A percentile compares a stretch with the other conserved stretches of the same genome.
Evolutionary conservation across 2,329 filamentous ascomycete genomes (phyloP).

Genomic region (Fusarium austroafricanum): DNA sequence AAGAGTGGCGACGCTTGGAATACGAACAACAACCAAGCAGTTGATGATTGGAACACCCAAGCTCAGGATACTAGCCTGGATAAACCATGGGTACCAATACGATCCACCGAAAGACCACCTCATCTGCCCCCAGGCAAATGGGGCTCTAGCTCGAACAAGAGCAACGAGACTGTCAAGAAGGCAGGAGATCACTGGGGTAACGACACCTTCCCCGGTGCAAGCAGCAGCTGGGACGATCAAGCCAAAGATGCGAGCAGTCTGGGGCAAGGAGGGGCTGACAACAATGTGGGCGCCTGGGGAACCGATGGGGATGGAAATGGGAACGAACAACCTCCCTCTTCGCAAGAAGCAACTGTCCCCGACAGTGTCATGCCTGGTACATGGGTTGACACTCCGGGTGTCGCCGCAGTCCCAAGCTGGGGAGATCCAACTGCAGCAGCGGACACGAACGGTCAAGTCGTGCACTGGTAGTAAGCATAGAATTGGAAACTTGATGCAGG

Average conservation of each 20-base stretch:
- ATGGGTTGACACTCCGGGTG: slow-evolving; percentile 39
- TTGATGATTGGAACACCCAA: slow-evolving; percentile 15
- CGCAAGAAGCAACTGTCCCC: slow-evolving; percentile 5
- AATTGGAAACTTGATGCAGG: slow-evolving; percentile 13
- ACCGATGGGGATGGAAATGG: not conserved
- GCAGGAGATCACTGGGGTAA: slow-evolving; percentile 38
- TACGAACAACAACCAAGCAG: slow-evolving; percentile 8
- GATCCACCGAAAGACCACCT: too few species aligned
- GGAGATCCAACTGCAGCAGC: slow-evolving; percentile 48
- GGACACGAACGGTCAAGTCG: slow-evolving; percentile 46
- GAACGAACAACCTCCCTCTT: slow-evolving; percentile 2
- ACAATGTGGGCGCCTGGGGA: slow-evolving; percentile 32
- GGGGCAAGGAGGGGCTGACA: slow-evolving; percentile 28
- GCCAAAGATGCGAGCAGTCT: slow-evolving; percentile 18
- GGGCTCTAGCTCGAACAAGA: slow-evolving; percentile 31
- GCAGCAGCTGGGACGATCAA: slow-evolving; percentile 5
- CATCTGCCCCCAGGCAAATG: too few species aligned
- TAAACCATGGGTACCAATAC: too few species aligned
- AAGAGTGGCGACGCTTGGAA: slow-evolving; percentile 13
- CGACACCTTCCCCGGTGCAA: slow-evolving; percentile 28
- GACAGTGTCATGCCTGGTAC: slow-evolving; percentile 51
- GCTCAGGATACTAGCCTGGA: slow-evolving; percentile 1
- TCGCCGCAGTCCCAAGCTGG: slow-evolving; percentile 39
- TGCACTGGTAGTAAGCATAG: slow-evolving; percentile 15
- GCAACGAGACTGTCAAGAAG: slow-evolving; percentile 29